Evolutionary conservation across 2,329 filamentous ascomycete genomes (phyloP).

Genomic region (Fusarium sp.): DNA sequence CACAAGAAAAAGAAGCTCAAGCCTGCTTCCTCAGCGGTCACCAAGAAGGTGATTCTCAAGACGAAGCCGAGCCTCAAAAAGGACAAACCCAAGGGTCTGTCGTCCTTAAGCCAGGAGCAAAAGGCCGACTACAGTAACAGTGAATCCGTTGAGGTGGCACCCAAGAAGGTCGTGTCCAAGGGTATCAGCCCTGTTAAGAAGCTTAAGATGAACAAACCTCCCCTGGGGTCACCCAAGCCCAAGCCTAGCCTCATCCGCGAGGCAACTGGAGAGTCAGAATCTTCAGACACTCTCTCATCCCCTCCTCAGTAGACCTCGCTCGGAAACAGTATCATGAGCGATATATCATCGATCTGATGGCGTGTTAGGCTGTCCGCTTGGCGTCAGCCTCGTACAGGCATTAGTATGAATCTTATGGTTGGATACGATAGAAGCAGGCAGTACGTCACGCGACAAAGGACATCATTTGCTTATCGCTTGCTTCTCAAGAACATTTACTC

Average conservation of each 20-base stretch:
- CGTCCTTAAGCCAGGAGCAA: constrained; percentile 61
- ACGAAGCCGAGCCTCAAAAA: constrained; percentile 61
- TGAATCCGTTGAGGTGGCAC: constrained; percentile 44
- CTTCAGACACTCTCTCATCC: constrained; percentile 65
- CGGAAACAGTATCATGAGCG: not conserved
- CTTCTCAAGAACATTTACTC: constrained; percentile 23
- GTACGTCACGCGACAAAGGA: constrained; percentile 22
- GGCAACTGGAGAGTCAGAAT: constrained; percentile 64
- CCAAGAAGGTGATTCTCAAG: constrained; percentile 67
- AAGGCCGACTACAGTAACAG: constrained; percentile 46
- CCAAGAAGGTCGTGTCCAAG: constrained; percentile 50
- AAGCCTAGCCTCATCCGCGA: constrained; percentile 56
- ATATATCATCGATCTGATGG: not conserved
- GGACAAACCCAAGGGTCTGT: constrained; percentile 63
- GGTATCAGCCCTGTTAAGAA: constrained; percentile 54
- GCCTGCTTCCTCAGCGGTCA: constrained; percentile 45
- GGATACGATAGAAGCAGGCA: constrained; percentile 43
- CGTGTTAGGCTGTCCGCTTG: not conserved
- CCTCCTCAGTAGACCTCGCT: constrained; percentile 50
- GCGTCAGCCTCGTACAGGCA: not conserved
- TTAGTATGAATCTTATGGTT: constrained; percentile 24
- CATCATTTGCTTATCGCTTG: constrained; percentile 20
- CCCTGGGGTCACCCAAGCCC: constrained; percentile 58
- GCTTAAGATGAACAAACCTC: constrained; percentile 55
- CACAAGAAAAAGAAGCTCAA: constrained; percentile 70